A percentile compares a stretch with the other conserved stretches of the same genome.
phyloP scores from a whole-genome alignment of 177 flowering plant genomes.

The Vitis hybrid region DNA sequence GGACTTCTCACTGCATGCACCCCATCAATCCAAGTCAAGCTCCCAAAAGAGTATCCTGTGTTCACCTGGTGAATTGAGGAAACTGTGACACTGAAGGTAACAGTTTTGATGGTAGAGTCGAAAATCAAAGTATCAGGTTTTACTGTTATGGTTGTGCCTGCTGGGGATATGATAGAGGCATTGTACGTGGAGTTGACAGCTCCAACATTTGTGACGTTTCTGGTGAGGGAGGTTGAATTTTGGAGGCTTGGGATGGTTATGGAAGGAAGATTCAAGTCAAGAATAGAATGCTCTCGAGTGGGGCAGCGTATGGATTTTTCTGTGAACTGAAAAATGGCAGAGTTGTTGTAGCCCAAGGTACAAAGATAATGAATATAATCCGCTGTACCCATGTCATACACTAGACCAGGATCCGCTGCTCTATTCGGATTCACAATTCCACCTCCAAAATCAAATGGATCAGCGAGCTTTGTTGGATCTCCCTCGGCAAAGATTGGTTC shows the following conservation, averaged over 20 bases:
- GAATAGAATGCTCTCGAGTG: slow-evolving; percentile 3
- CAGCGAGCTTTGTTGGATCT: slow-evolving; percentile 24
- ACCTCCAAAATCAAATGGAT: slow-evolving; percentile 36
- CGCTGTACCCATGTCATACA: slow-evolving; percentile 30
- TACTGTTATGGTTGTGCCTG: slow-evolving; percentile 19
- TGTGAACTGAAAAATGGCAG: slow-evolving; percentile 16
- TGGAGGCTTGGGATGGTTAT: slow-evolving; percentile 32
- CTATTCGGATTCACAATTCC: slow-evolving; percentile 32
- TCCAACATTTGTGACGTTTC: slow-evolving; percentile 45
- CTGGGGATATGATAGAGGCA: slow-evolving; percentile 18
- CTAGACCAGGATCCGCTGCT: slow-evolving; percentile 34
- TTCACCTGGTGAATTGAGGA: slow-evolving; percentile 12
- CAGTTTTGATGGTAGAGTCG: slow-evolving; percentile 11
- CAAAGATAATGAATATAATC: slow-evolving; percentile 30
- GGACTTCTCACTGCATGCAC: slow-evolving; percentile 28
- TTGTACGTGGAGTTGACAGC: slow-evolving; percentile 15
- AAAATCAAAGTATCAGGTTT: slow-evolving; percentile 22
- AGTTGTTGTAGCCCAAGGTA: slow-evolving; percentile 20
- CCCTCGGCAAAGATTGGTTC: slow-evolving; percentile 21
- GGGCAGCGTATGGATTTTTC: slow-evolving; percentile 14
- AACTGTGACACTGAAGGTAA: slow-evolving; percentile 22
- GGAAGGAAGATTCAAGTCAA: slow-evolving; percentile 37
- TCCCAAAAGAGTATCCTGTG: slow-evolving; percentile 31
- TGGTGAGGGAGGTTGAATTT: slow-evolving; percentile 17
- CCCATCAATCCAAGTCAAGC: slow-evolving; percentile 35